Base-by-base conservation (phyloP, 1,139 yeast genomes). In the Pichia sorboxylosa region DNA sequence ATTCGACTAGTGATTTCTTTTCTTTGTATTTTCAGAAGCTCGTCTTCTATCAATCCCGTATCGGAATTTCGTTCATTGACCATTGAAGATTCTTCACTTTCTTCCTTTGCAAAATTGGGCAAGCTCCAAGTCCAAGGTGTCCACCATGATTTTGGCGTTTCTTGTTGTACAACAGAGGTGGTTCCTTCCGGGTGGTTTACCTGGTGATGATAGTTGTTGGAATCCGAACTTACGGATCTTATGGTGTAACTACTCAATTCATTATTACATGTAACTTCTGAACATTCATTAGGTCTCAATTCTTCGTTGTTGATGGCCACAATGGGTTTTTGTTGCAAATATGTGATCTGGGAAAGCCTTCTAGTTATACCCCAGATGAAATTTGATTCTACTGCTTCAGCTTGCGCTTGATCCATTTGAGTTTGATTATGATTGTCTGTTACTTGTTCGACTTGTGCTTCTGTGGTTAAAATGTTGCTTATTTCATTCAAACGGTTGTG, bases 1-100 rank as follows among this genome's bases (percentile, higher is more conserved):
- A 51, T 37, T n/a, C 39, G 38, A 17, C 42, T 41, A 2, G 30
- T 27, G 3, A 49, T 41, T 14, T 41, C 32, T 31, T 41, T 29
- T 13, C 36, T 26, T 14, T 33, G 34, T 6, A 35, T 26, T 24
- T 36, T 35, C 14, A 31, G 13, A 8, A 34, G 28, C 19, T 38
- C 41, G 23, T 33, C 39, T 26, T 35, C 39, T 10, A 37, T 32
- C 2, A 35, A 16, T 8, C 37, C 35, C 9, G 32, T 28, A 10
- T 31, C n/a, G n/a, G n/a, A n/a, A n/a, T n/a, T 6, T 36, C 39
- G 29, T 30, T 31, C 4, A 13, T 13, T 7, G 35, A 36, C 19
- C 24, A 37, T 8, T 23, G 14, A 11, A 7, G 6, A 11, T 11
- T 11, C 6, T 6, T 7, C 11, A 13, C n/a, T 9, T 6, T 6